These are phyloP conservation scores for Apiotrichum porosum DNA, from an alignment of 1,284 basidiomycete species.

Conservation along the genomic window DNA sequence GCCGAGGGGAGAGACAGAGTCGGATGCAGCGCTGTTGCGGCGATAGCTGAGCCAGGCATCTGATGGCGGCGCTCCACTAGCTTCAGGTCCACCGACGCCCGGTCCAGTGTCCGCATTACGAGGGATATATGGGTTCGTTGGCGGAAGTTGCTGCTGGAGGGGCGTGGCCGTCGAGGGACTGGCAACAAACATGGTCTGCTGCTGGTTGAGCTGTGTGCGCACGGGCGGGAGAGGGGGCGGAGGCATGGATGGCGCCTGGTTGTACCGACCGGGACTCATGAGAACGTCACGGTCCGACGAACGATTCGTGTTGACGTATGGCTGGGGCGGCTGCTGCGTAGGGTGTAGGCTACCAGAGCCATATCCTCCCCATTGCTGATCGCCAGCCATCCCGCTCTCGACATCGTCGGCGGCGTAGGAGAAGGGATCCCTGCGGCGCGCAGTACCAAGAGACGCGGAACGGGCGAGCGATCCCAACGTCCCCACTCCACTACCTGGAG, in stretches of 20 bases:
- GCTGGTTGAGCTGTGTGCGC: background rate
- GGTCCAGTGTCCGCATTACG: conserved; percentile 6
- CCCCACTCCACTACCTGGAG: conserved; percentile 13
- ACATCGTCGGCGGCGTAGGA: conserved; percentile 46
- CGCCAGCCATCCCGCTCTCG: conserved; percentile 42
- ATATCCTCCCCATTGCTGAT: conserved; percentile 6
- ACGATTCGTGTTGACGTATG: conserved; percentile 6
- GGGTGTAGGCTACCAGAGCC: conserved; percentile 7
- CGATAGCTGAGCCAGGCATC: conserved; percentile 15
- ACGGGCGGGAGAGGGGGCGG: conserved; percentile 10
- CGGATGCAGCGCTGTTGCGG: conserved; percentile 24
- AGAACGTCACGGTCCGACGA: conserved; percentile 20
- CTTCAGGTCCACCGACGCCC: conserved; percentile 6
- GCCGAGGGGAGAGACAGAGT: conserved; percentile 28
- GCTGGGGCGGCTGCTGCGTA: conserved; percentile 12
- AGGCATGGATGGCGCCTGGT: conserved; percentile 3
- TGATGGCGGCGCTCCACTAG: background rate
- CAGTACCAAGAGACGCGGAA: conserved; percentile 39
- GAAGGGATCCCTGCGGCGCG: conserved; percentile 45
- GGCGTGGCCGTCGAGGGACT: conserved; percentile 1
- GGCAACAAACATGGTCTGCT: background rate
- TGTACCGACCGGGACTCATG: conserved; percentile 22
- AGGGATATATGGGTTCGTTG: conserved; percentile 37
- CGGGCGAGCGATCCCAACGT: conserved; percentile 37
- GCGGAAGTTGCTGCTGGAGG: background rate